Base-by-base conservation (phyloP, 768 basidiomycete species). In the Hericium rajendrae region DNA sequence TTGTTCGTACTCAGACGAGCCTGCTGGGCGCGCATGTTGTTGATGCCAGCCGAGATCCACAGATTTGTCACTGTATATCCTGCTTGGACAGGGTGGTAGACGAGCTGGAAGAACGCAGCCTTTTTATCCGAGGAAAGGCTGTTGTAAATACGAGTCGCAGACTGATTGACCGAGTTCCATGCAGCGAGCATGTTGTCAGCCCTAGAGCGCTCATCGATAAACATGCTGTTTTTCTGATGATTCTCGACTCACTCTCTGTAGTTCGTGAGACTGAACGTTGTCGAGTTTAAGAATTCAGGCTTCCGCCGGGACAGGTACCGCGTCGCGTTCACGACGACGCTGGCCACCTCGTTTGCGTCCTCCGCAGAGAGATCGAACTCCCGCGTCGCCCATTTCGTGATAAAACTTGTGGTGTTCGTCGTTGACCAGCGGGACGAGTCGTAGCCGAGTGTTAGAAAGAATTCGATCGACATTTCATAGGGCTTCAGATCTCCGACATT, bases 401-500 rank as follows among this genome's bases (percentile, higher is more conserved):
- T 78, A 65, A 78, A 87, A 20, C 65, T 69, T 26, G 78, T 67
- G 48, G 83, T 64, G 64, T 84, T 84, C 59, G 77, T 72, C 9
- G 71, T 73, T 12, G 73, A 75, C 79, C 82, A 88, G n/a, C 73
- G 67, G 0, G 81, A 72, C 0, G 79, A 68, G 62, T 89, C 77
- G 76, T 79, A 88, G 3, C 78, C 85, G 48, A 78, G 78, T 13
- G 70, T 74, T 60, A 88, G 70, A 75, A 85, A 88, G 68, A 84
- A 86, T 61, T 87, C 85, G 37, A 74, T 83, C 53, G 84, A 80
- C 53, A 84, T 79, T 62, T 89, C 86, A 59, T 83, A 83, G 2
- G 85, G 85, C 67, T 88, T 88, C 53, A 89, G 69, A 62, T 88
- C 85, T 15, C 87, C 87, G 55, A 89, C 85, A 65, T 87, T 89